phyloP scores from a whole-genome alignment of 345 rosid species.

The Arabidopsis suecica region DNA sequence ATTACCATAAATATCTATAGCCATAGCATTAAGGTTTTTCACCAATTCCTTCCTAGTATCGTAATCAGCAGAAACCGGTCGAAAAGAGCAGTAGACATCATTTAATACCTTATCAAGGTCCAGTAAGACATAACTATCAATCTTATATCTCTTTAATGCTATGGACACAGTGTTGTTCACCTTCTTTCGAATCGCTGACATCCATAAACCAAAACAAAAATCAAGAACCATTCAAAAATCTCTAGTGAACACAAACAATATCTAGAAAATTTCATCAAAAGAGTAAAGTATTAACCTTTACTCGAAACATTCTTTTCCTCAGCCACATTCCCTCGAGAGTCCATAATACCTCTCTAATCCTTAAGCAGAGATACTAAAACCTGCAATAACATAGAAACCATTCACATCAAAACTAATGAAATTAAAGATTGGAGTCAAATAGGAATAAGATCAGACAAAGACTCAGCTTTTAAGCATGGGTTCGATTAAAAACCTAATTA shows the following conservation, averaged over 20 bases:
- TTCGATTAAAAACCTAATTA: not conserved
- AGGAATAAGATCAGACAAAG: not conserved
- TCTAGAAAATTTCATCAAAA: not conserved
- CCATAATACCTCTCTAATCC: constrained; percentile 5
- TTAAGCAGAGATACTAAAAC: not conserved
- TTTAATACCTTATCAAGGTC: constrained; percentile 49
- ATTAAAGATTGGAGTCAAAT: constrained; percentile 2
- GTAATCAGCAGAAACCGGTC: constrained; percentile 40
- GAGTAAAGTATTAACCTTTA: constrained; percentile 24
- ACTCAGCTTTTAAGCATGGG: too few species aligned
- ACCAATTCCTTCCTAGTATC: constrained; percentile 49
- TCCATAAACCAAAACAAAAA: not conserved
- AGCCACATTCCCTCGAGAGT: not conserved
- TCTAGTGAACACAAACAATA: not conserved
- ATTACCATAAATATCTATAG: constrained; percentile 56
- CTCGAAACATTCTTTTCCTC: not conserved
- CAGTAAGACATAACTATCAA: constrained; percentile 27
- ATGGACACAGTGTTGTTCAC: constrained; percentile 47
- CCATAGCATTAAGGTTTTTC: constrained; percentile 51
- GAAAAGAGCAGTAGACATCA: constrained; percentile 44
- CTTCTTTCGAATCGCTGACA: constrained; percentile 46
- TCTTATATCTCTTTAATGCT: constrained; percentile 41
- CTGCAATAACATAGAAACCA: constrained; percentile 9
- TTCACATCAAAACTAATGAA: not conserved
- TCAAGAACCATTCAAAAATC: not conserved